Evolutionary conservation across 495 filamentous ascomycete genomes (phyloP).

Genomic region (Collariella sp.): DNA sequence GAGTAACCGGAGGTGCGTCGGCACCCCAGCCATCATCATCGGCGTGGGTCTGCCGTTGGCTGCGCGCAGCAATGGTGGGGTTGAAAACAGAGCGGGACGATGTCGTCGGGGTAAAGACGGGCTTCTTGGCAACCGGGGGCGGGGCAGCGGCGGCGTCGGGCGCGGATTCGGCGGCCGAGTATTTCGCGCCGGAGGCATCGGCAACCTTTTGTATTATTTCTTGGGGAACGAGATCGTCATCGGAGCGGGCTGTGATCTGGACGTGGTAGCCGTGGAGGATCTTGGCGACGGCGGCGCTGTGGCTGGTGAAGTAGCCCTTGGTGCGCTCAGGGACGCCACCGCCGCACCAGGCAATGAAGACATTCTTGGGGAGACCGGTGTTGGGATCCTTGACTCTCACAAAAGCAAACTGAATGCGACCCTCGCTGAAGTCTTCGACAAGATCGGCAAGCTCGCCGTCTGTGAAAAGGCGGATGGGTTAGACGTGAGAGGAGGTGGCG

Average conservation of each 20-base stretch:
- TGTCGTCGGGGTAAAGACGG: constrained; percentile 76
- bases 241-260: constrained; percentile 88
- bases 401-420: constrained; percentile 92
- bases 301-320: constrained; percentile 96
- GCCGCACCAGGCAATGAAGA: constrained; percentile 94
- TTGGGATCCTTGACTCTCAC: constrained; percentile 95
- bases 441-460: constrained; percentile 91
- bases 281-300: constrained; percentile 79
- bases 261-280: constrained; percentile 95
- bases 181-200: constrained; percentile 92
- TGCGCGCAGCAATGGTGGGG: constrained; percentile 48
- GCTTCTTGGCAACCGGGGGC: constrained; percentile 72
- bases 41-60: constrained; percentile 36
- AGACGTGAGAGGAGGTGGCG: constrained; percentile 1
- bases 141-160: constrained; percentile 42
- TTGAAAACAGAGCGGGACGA: constrained; percentile 56
- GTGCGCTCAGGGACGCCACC: constrained; percentile 97
- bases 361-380: constrained; percentile 80
- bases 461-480: constrained; percentile 28
- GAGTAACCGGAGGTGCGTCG: constrained; percentile 84
- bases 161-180: constrained; percentile 55
- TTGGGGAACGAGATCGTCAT: constrained; percentile 77
- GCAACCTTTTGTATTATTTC: constrained; percentile 88
- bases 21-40: constrained; percentile 83
- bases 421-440: constrained; percentile 96